Base-by-base conservation (phyloP, 768 basidiomycete species). In the Trametes cubensis region DNA sequence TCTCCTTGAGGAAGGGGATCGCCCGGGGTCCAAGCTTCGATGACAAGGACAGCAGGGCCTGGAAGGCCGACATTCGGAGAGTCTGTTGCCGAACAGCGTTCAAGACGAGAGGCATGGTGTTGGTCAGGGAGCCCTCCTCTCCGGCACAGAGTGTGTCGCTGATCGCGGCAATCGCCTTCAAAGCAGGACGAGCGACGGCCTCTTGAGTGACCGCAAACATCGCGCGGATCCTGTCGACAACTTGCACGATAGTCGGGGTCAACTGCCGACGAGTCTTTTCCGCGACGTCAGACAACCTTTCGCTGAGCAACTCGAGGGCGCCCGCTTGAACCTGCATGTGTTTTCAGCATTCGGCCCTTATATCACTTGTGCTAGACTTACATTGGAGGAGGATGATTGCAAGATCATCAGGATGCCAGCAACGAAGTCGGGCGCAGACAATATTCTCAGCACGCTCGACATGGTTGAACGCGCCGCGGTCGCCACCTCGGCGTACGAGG, bases 21-120 rank as follows among this genome's bases (percentile, higher is more conserved):
- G 94, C 80, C 0, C 96, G 87, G 13, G 95, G 93, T 0, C 92
- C 94, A 21, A 98, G 82, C 48, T 88, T 86, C 20, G 79, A 72
- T 89, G 84, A 78, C 59, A 94, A 78, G 38, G 84, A 78, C 5
- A 83, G 73, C 30, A 95, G 71, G 1, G 86, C 80, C 2, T 79
- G 74, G 58, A 92, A 63, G 2, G 86, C 86, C 13, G 75, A 68
- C 10, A 72, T 64, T 1, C 78, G 75, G 21, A 76, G 66, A 7
- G 72, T 71, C 8, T 75, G 71, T n/a, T 75, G 74, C 67, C 77
- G 78, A 39, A 84, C 78, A 2, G 79, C 75, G 14, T 76, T 72
- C 21, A 95, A 74, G 2, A 90, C 68, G 5, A 79, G 71, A 1
- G 90, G 88, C 8, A 95, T 72, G 3, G 83, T 74, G 18, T 81